Base-by-base conservation (phyloP, 345 rosid genomes). In the Populus ilicifolia region DNA sequence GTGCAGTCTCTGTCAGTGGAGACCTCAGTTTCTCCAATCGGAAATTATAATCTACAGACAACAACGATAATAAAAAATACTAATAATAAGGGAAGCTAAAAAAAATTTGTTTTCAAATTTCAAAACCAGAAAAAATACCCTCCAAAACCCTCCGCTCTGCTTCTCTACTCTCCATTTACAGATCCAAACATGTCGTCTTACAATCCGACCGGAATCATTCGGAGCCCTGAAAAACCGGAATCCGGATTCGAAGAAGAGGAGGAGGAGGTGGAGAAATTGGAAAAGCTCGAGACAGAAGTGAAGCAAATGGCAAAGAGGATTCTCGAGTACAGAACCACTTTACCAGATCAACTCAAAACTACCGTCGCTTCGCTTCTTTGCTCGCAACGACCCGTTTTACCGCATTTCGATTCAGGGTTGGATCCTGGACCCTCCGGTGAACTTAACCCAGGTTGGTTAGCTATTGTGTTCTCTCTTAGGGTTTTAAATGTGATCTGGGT, bases 301-400 rank as follows among this genome's bases (percentile, higher is more conserved):
- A 82, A 67, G 84, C 83, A 85, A 73, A 84, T 93, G 94, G 94
- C 89, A 12, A 80, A 79, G 77, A 91, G 84, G 86, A 85, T 94
- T 52, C 80, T 85, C 21, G 89, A 90, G 17, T 90, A 83, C 85
- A 84, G 96, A 76, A 75, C 85, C 75, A 86, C 87, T 73, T 86
- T 93, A 48, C 97, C 97, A 36, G 93, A 87, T 67, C 86, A 87
- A 82, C 90, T 94, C 64, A 87, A 79, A 75, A 67, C 77, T 67
- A 82, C 93, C 3, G 82, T 89, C 21, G 72, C 84, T 46, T 86
- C 89, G 10, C 79, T 87, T 75, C 87, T 89, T 70, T 85, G 90
- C 36, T 71, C 84, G 23, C 88, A 84, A 23, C 67, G 88, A 77
- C 87, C 90, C 56, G 11, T 77, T 59, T 71, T 85, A 0, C 75